Conservation (phyloP, 345 rosid species). For the Turritis glabra region DNA sequence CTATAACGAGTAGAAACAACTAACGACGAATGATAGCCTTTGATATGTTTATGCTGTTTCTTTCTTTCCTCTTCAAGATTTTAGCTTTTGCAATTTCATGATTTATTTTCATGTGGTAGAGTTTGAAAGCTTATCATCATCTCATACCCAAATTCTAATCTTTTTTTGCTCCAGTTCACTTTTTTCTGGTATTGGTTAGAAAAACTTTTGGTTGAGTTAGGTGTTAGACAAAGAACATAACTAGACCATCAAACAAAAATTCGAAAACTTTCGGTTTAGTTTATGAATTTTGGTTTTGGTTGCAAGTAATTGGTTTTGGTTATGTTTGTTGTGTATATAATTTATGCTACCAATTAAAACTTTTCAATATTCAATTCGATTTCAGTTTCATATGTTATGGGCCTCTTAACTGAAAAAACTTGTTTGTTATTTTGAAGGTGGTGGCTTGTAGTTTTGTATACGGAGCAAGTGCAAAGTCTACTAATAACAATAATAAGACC, state of each 20-base stretch:
- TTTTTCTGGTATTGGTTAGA: too few species aligned
- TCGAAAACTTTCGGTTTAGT: too few species aligned
- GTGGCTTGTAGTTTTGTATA: constrained; percentile 91
- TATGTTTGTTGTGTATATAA: background rate
- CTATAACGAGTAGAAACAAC: background rate
- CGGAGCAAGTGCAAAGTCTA: constrained; percentile 53
- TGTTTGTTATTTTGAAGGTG: constrained; percentile 52
- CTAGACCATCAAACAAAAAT: too few species aligned
- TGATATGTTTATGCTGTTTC: background rate
- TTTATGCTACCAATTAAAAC: background rate
- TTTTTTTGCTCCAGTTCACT: background rate
- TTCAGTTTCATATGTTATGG: background rate
- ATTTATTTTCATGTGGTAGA: background rate
- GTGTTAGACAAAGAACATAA: too few species aligned
- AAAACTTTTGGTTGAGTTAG: too few species aligned
- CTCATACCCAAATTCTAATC: background rate
- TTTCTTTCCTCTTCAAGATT: background rate
- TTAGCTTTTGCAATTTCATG: background rate
- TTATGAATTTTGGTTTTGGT: background rate
- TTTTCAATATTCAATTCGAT: too few species aligned
- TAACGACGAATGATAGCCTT: background rate
- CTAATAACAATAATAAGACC: constrained; percentile 18
- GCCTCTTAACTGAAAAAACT: background rate
- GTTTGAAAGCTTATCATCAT: constrained; percentile 5
- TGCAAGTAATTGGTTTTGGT: background rate